Base-by-base conservation (phyloP, 2,329 filamentous ascomycete species). In the Botryotinia narcissicola region DNA sequence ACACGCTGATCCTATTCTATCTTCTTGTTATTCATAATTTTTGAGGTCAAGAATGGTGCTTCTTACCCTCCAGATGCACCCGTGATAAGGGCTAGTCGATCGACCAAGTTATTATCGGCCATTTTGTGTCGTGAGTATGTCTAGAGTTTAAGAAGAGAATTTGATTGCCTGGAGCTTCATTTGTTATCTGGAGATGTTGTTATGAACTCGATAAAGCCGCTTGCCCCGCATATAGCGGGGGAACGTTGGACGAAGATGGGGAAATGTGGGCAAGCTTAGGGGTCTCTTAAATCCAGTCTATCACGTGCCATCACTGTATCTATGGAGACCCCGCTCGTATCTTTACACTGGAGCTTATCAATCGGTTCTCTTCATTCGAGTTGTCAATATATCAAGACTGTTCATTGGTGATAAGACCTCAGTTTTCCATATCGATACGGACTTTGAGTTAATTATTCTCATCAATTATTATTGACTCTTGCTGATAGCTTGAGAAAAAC, bases 61-160 rank as follows among this genome's bases (percentile, higher is more conserved):
- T 77, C 82, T 80, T 81, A 89, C 88, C 88, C 88, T 77, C 87
- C 87, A 70, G 87, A 90, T 64, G 88, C 88, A 61, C 88, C 89
- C 3, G 88, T 90, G 64, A 90, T 85, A 14, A 90, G 83, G 62
- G 87, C 88, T 61, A 90, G 81, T 70, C 86, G 83, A 73, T 87
- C 87, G 57, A 82, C 40, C 35, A 90, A 82, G 64, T 85, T 82
- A 74, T 87, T 87, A 62, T 83, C 80, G 29, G 64, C 71, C 73
- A 74, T 74, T 59, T 46, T 70, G n/a, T 25, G n/a, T 25, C 9
- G 42, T 25, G 5, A 3, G 6, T 54, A 12, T 54, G 8, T n/a
- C 14, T 51, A 9, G 8, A 51, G 14, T 18, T 29, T 29, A 42
- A n/a, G 14, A 16, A 32, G 29, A 42, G 0, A n/a, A n/a, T 14